A percentile compares a stretch with the other conserved stretches of the same genome.
phyloP scores from a whole-genome alignment of 2,329 filamentous ascomycete species.

The Colletotrichum sp. region DNA sequence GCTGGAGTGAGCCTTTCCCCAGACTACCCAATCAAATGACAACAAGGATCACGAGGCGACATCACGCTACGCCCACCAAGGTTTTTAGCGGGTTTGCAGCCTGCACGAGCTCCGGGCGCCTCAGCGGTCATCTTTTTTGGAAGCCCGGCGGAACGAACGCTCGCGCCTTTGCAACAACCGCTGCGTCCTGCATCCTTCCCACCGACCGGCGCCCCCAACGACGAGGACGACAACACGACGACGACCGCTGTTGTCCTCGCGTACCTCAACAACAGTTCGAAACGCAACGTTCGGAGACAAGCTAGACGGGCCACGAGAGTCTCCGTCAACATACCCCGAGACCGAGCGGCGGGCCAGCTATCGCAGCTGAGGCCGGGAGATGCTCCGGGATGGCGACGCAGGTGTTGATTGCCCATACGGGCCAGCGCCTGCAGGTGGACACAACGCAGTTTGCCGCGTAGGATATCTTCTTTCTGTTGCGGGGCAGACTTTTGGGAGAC shows the following conservation, averaged over 20 bases:
- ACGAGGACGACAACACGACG: background rate
- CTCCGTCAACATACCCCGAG: background rate
- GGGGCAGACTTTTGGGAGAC: background rate
- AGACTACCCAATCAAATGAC: conserved; percentile 18
- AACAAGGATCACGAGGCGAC: conserved; percentile 18
- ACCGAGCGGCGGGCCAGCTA: conserved; percentile 8
- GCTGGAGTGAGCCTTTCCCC: background rate
- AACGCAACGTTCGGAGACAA: background rate
- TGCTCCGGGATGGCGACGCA: conserved; percentile 82
- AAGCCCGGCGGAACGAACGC: conserved; percentile 11
- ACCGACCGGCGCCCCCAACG: background rate
- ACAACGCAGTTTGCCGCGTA: conserved; percentile 77
- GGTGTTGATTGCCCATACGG: conserved; percentile 92
- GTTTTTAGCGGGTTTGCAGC: conserved; percentile 15
- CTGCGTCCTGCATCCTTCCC: background rate
- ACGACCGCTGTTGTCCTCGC: background rate
- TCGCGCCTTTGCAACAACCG: conserved; percentile 9
- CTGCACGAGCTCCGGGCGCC: conserved; percentile 21
- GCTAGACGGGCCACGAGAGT: background rate
- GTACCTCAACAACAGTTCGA: background rate
- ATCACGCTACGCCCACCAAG: conserved; percentile 21
- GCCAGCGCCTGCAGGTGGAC: conserved; percentile 83
- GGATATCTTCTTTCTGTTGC: conserved; percentile 29
- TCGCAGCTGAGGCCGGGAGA: conserved; percentile 35
- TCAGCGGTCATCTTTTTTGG: conserved; percentile 16